Evolutionary conservation across 1,284 basidiomycete species (phyloP), one percentile per base, ranked within the genome.

Genomic region (Fomitopsis pinicola): DNA sequence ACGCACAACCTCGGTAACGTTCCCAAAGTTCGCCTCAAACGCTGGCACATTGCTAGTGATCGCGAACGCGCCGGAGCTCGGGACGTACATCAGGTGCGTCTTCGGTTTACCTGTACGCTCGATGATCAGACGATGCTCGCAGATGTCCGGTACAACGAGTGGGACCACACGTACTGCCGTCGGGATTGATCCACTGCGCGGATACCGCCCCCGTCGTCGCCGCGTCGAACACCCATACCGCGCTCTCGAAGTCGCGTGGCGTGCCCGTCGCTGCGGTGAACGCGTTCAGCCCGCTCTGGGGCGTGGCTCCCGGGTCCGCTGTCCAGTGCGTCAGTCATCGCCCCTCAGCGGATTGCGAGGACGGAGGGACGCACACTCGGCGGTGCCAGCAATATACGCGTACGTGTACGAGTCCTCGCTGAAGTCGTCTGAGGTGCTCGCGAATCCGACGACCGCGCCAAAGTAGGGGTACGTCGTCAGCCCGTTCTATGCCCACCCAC

Each of bases 181-280:
- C 63, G 12, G 63, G 42, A 61, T 71, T 71, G 57, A 66, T 45
- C 67, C 68, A 71, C 35, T 59, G 40, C n/a, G 64, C 50, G 19
- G 55, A 53, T 35, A 69, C 46, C 38, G 36, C 42, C 42, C 57
- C 55, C 33, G 36, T 55, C 28, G 42, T 22, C 22, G 22, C 38
- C 19, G 46, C 12, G 48, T 50, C 55, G 55, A 63, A 28, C 26
- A 46, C 50, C 69, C 69, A 71, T 35, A 70, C 58, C 26, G 62
- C 58, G 48, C 66, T 66, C 63, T 70, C 67, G 38, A 56, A 48
- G 42, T 22, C 52, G 40, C 58, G 54, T 19, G 58, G 1, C 28
- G 60, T 22, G 30, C 59, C 62, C 19, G 61, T 58, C 12, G 64
- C 62, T 30, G 59, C 60, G 14, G 62, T 50, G 64, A 64, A 68